Evolutionary conservation across 257 asterid genomes (phyloP).

Genomic region (Jacaranda copaia): DNA sequence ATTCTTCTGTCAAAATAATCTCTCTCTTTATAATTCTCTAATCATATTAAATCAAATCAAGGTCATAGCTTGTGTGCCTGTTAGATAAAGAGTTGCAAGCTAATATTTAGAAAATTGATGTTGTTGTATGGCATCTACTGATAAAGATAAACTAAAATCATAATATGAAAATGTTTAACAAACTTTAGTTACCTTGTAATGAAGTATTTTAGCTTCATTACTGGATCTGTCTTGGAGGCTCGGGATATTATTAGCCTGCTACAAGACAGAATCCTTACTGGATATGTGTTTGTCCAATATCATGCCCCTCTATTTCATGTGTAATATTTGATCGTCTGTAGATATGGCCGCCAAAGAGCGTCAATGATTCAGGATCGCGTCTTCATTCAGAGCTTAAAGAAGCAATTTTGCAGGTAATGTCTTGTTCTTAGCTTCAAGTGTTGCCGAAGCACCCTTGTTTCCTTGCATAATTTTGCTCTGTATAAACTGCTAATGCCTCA

Average conservation of each 20-base stretch:
- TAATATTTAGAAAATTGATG: background rate
- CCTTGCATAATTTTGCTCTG: background rate
- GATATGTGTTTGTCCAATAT: constrained; percentile 22
- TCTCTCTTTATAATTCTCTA: background rate
- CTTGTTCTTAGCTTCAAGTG: constrained; percentile 17
- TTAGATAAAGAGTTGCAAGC: background rate
- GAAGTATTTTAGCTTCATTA: constrained; percentile 8
- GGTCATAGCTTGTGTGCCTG: constrained; percentile 2
- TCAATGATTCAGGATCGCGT: constrained; percentile 87
- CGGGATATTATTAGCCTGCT: background rate
- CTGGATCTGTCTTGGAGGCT: background rate
- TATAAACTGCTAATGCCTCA: constrained; percentile 13
- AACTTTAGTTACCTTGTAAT: constrained; percentile 16
- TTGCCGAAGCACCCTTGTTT: background rate
- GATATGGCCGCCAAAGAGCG: constrained; percentile 99
- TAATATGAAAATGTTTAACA: background rate
- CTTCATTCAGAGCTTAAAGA: constrained; percentile 89
- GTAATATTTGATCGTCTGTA: constrained; percentile 43
- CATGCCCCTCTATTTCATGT: constrained; percentile 10
- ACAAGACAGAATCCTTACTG: constrained; percentile 18
- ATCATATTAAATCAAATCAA: background rate
- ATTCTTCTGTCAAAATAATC: constrained; percentile 1
- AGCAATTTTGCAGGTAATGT: constrained; percentile 81
- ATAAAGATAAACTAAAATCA: background rate
- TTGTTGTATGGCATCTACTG: background rate